These are phyloP conservation scores for Populus davidiana DNA, from an alignment of 345 rosid species.

Conservation along the genomic window DNA sequence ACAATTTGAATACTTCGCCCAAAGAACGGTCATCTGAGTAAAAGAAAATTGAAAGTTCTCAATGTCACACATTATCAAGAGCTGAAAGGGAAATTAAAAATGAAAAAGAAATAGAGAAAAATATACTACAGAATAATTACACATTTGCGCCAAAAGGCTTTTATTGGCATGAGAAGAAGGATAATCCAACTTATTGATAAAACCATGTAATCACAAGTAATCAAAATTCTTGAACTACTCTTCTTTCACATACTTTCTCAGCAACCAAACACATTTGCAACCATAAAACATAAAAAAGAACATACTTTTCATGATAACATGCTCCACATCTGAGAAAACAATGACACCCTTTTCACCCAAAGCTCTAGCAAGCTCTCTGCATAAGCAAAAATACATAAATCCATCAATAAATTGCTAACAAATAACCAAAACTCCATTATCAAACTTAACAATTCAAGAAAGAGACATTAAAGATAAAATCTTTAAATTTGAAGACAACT, in stretches of 20 bases:
- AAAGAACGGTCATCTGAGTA: slow-evolving; percentile 64
- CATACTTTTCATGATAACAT: slow-evolving; percentile 71
- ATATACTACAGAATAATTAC: not conserved
- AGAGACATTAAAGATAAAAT: not conserved
- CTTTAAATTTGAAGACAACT: not conserved
- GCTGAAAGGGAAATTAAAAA: not conserved
- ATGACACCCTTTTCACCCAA: slow-evolving; percentile 68
- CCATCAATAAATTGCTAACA: not conserved
- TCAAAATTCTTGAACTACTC: not conserved
- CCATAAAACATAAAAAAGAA: not conserved
- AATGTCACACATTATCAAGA: slow-evolving; percentile 6
- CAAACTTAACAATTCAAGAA: not conserved
- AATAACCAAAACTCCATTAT: not conserved
- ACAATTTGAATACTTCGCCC: slow-evolving; percentile 81
- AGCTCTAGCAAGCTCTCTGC: slow-evolving; percentile 83
- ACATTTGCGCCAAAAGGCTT: not conserved
- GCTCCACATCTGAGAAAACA: slow-evolving; percentile 69
- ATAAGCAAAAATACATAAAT: slow-evolving; percentile 4
- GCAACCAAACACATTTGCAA: not conserved
- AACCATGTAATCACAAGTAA: not conserved
- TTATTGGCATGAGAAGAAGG: not conserved
- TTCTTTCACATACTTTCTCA: not conserved
- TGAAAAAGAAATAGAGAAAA: not conserved
- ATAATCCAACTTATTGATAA: not conserved
- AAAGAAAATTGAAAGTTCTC: not conserved